Conservation (phyloP, 768 basidiomycete species). For the Dendrothele bispora region DNA sequence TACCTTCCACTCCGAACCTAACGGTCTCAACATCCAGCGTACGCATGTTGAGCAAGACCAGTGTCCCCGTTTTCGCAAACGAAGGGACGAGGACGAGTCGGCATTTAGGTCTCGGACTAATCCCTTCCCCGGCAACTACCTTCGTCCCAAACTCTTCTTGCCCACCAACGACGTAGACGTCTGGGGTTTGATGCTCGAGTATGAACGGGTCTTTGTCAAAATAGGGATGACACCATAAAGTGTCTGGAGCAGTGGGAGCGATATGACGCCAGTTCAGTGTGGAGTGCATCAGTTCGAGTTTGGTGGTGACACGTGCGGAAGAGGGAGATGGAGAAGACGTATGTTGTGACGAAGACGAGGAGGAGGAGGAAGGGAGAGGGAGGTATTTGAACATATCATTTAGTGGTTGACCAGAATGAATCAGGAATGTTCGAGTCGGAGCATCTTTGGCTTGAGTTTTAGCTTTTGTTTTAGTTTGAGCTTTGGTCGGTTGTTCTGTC, state of each 20-base stretch:
- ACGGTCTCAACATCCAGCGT: constrained; percentile 71
- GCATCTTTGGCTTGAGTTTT: constrained; percentile 17
- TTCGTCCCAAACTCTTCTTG: constrained; percentile 82
- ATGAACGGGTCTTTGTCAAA: constrained; percentile 87
- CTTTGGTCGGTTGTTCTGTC: no score
- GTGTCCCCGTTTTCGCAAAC: constrained; percentile 73
- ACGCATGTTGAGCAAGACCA: constrained; percentile 80
- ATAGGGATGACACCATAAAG: constrained; percentile 97
- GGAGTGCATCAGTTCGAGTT: constrained; percentile 69
- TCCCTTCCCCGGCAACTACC: constrained; percentile 48
- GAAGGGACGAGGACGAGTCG: constrained; percentile 80
- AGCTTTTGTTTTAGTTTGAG: no score
- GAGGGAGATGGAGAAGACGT: no score
- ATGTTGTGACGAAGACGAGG: no score
- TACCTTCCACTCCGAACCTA: constrained; percentile 52
- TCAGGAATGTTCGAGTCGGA: constrained; percentile 59
- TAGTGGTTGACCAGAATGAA: constrained; percentile 90
- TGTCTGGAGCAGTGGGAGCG: constrained; percentile 99
- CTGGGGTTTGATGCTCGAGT: constrained; percentile 78
- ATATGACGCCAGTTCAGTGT: constrained; percentile 94
- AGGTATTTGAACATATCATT: constrained; percentile 97
- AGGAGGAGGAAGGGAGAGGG: constrained; percentile 60
- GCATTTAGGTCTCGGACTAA: constrained; percentile 42
- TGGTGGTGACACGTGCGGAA: no score
- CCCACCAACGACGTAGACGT: constrained; percentile 91